phyloP scores from a whole-genome alignment of 2,329 filamentous ascomycete genomes.

The Phoma sp. region DNA sequence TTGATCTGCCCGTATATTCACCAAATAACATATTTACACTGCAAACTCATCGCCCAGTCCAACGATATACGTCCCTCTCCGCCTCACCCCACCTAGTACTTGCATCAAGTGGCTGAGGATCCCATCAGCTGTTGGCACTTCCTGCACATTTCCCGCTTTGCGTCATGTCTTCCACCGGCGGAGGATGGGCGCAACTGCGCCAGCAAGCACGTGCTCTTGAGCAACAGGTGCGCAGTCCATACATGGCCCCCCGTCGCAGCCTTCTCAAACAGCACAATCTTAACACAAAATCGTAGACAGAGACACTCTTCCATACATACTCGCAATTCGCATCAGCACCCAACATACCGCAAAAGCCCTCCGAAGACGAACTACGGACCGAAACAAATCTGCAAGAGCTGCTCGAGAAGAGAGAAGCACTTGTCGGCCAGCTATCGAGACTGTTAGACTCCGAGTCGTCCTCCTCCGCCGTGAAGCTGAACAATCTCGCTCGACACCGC shows the following conservation, averaged over 20 bases:
- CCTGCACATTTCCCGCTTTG: not conserved
- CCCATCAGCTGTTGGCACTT: not conserved
- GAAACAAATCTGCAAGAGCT: conserved; percentile 85
- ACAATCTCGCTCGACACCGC: conserved; percentile 88
- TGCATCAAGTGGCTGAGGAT: not conserved
- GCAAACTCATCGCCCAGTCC: not conserved
- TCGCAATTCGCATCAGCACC: conserved; percentile 86
- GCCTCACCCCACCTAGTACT: not conserved
- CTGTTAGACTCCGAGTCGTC: conserved; percentile 93
- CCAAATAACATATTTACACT: not conserved
- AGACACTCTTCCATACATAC: conserved; percentile 81
- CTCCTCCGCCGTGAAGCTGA: conserved; percentile 93
- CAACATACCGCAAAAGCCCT: conserved; percentile 81
- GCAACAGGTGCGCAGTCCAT: conserved; percentile 71
- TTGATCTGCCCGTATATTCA: not conserved
- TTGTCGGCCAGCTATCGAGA: conserved; percentile 82
- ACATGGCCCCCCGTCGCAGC: conserved; percentile 17
- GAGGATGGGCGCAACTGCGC: conserved; percentile 87
- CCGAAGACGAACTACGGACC: conserved; percentile 80
- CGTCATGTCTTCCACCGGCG: conserved; percentile 49
- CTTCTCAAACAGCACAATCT: conserved; percentile 19
- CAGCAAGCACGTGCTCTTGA: conserved; percentile 90
- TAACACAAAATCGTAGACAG: conserved; percentile 67
- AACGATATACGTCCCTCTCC: not conserved
- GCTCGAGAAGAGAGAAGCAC: conserved; percentile 82